phyloP scores from a whole-genome alignment of 2,329 filamentous ascomycete genomes.

The Thermothelomyces thermophilus region DNA sequence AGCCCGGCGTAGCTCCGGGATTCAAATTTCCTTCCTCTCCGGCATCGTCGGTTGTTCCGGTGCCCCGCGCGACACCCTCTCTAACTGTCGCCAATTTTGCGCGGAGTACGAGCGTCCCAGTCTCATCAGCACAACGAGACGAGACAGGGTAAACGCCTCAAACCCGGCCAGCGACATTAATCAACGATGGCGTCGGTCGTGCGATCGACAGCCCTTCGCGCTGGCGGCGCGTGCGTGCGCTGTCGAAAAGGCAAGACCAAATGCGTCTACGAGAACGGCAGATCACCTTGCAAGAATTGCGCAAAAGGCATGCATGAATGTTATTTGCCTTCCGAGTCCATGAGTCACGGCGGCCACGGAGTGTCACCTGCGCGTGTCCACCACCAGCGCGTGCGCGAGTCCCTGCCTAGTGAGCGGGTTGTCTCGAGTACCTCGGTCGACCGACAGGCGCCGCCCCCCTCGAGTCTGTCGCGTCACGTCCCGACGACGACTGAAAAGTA shows the following conservation, averaged over 20 bases:
- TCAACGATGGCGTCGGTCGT: constrained; percentile 29
- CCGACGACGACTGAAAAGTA: constrained; percentile 49
- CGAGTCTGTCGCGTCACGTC: constrained; percentile 42
- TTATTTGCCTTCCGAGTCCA: constrained; percentile 54
- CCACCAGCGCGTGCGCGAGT: constrained; percentile 47
- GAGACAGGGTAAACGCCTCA: background rate
- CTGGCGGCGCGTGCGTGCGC: constrained; percentile 55
- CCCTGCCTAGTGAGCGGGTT: constrained; percentile 46
- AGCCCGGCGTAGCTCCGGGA: constrained; percentile 19
- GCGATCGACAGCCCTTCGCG: constrained; percentile 53
- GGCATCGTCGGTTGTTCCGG: constrained; percentile 10
- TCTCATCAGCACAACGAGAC: background rate
- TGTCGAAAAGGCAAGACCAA: constrained; percentile 60
- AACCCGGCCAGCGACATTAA: background rate
- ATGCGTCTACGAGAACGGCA: constrained; percentile 56
- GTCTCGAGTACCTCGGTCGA: constrained; percentile 39
- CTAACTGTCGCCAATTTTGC: background rate
- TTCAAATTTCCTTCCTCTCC: constrained; percentile 13
- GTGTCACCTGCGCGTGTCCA: constrained; percentile 49
- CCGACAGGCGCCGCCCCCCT: constrained; percentile 38
- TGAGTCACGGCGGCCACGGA: constrained; percentile 51
- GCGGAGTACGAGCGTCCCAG: background rate
- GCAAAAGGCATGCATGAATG: constrained; percentile 59
- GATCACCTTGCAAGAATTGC: constrained; percentile 58
- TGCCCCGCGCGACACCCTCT: background rate